Evolutionary conservation across 495 filamentous ascomycete genomes (phyloP).

Genomic region (Ascobolus immersus): DNA sequence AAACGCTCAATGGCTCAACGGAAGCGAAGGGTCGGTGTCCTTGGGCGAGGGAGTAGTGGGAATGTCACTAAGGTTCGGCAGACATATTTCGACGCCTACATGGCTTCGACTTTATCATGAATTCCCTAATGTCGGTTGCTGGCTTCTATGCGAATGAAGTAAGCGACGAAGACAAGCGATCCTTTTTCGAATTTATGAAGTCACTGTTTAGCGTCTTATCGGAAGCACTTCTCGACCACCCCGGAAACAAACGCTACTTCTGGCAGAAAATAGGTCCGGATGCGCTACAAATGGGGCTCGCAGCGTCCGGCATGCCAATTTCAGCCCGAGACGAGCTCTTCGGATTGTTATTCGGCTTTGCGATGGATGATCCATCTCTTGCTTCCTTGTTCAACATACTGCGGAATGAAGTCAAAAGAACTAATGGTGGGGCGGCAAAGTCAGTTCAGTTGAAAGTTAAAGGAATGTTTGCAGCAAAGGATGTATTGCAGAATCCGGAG

Average conservation of each 20-base stretch:
- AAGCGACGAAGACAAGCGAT: conserved; percentile 31
- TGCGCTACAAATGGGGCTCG: conserved; percentile 41
- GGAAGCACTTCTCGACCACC: conserved; percentile 51
- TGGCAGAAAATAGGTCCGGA: conserved; percentile 47
- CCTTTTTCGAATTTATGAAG: conserved; percentile 43
- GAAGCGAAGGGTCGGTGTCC: conserved; percentile 16
- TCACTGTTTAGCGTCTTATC: conserved; percentile 44
- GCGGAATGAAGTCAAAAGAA: conserved; percentile 15
- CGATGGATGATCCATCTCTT: conserved; percentile 38
- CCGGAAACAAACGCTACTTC: conserved; percentile 74
- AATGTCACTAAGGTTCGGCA: too few species aligned
- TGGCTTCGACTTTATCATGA: conserved; percentile 54
- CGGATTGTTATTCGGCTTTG: conserved; percentile 60
- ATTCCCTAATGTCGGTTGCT: conserved; percentile 38
- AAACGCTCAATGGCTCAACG: conserved; percentile 14
- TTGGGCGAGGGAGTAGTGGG: too few species aligned
- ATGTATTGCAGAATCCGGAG: conserved; percentile 35
- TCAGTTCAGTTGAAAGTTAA: conserved; percentile 21
- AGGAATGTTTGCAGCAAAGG: conserved; percentile 26
- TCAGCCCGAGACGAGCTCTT: conserved; percentile 51
- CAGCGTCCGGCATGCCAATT: conserved; percentile 30
- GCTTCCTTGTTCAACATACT: conserved; percentile 17
- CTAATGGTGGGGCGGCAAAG: conserved; percentile 1
- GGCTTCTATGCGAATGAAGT: conserved; percentile 41
- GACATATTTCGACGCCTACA: conserved; percentile 62